phyloP scores from a whole-genome alignment of 352 stramenopile genomes.

The Phytophthora cryptogea region DNA sequence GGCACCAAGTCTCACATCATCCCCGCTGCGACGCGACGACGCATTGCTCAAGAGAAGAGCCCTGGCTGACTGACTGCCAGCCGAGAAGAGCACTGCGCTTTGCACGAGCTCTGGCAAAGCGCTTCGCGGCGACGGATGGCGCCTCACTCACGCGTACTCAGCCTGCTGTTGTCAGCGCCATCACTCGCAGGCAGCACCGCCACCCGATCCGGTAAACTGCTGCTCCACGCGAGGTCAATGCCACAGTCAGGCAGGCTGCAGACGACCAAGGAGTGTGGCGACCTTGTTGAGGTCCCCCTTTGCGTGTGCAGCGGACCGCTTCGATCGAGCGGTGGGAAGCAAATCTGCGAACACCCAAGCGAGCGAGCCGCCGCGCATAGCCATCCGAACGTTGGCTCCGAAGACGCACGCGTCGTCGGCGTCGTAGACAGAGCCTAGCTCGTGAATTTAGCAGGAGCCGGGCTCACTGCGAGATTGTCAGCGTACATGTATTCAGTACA shows the following conservation, averaged over 20 bases:
- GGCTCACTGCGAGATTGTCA: background rate
- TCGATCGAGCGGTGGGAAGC: conserved; percentile 34
- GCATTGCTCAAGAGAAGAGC: conserved; percentile 18
- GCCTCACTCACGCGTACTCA: background rate
- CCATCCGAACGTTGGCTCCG: background rate
- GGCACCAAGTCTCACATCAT: conserved; percentile 33
- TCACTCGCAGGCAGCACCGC: background rate
- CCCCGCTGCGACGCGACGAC: conserved; percentile 15
- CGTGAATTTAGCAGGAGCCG: conserved; percentile 10
- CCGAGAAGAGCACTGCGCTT: conserved; percentile 1
- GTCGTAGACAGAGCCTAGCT: conserved; percentile 7
- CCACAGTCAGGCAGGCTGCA: conserved; percentile 8
- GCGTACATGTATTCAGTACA: background rate
- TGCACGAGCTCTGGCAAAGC: background rate
- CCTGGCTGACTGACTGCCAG: conserved; percentile 26
- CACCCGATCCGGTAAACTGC: background rate
- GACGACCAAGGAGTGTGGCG: conserved; percentile 12
- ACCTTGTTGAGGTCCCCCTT: background rate
- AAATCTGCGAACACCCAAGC: conserved; percentile 11
- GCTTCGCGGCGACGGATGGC: background rate
- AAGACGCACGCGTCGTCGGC: background rate
- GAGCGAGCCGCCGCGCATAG: conserved; percentile 3
- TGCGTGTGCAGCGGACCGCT: conserved; percentile 2
- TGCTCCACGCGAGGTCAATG: background rate
- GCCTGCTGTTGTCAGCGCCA: conserved; percentile 13